Base-by-base conservation (phyloP, 1,284 basidiomycete species). In the Ustilago trichophora region DNA sequence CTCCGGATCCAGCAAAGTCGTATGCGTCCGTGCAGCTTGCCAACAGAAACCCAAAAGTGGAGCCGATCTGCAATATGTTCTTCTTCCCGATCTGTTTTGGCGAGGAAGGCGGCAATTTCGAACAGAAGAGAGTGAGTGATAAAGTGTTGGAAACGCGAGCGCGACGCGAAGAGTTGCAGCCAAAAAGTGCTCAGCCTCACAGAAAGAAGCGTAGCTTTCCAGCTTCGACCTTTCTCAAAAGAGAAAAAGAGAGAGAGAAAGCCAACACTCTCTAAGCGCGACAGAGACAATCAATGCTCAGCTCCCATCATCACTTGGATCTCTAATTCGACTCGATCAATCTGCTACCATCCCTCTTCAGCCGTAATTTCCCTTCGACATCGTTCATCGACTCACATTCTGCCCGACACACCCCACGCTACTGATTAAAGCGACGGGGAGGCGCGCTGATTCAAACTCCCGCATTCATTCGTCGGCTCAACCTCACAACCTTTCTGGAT, bases 121-220 rank as follows among this genome's bases (percentile, higher is more conserved):
- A 45, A 8, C 27, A 8, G 27, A 29, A 8, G 27, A 7, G 8
- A 29, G 13, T 13, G 13, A 29, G 13, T 8, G 7, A 8, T 29
- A 13, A 8, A 21, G 56, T 59, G 56, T 59, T 52, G 56, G 38
- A 26, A 24, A 63, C 52, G 53, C 52, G 52, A 55, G 52, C 59
- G 59, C 59, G 59, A 47, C 59, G 59, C 59, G 59, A 63, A 63
- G 25, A 52, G 42, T 37, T 41, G n/a, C n/a, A n/a, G 27, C 32
- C 38, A 53, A 48, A 43, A 24, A 42, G 24, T 40, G 25, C 22
- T n/a, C 37, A 40, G 37, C 12, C 2, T 21, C 21, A 12, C 19
- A 38, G 24, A 18, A 38, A 25, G 37, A 13, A 25, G 2, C 7
- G 27, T 34, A 16, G n/a, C 33, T 34, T 6, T 34, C n/a, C 11